Base-by-base conservation (phyloP, 768 basidiomycete species). In the Tricholoma hemisulphureum region DNA sequence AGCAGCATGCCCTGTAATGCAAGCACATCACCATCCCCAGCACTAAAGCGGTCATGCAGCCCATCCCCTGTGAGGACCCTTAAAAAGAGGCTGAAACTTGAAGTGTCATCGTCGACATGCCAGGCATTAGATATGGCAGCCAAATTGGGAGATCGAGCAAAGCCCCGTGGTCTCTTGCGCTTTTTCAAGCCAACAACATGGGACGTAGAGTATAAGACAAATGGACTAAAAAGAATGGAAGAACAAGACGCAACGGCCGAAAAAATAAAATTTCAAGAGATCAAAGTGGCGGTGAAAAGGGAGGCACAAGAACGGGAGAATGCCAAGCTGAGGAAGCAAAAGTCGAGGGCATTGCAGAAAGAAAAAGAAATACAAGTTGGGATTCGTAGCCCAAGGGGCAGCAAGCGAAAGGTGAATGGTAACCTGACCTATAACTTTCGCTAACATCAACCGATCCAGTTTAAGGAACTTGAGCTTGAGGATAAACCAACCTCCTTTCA, bases 281-380 rank as follows among this genome's bases (percentile, higher is more conserved):
- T 50, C 13, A 29, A 34, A 4, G 35, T 21, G 24, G n/a, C 21
- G 50, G 18, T n/a, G 10, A 21, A 54, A 31, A 53, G 54, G 39
- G 51, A 35, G 29, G 35, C 32, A 8, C 29, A 51, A 11, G 49
- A 57, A 28, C 39, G 52, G 49, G 46, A 41, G 32, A 24, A 37
- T 26, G 61, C 56, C 24, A 21, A 31, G 55, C 62, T 23, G 26
- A 58, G 34, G 46, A 18, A 24, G 57, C 66, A 51, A 37, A 46
- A 16, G 55, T 35, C 24, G 31, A 28, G n/a, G 58, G 39, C 39
- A 64, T 64, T 29, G 55, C 57, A 35, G 35, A 48, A 28, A 63
- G 58, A 49, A 10, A 8, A 28, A 11, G 49, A 50, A 20, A 50
- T 50, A 6, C 26, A 50, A 31, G 2, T 18, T 11, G 49, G 49